Evolutionary conservation across 108 stramenopile genomes (phyloP).

Genomic region (Nannochloropsis gaditana): DNA sequence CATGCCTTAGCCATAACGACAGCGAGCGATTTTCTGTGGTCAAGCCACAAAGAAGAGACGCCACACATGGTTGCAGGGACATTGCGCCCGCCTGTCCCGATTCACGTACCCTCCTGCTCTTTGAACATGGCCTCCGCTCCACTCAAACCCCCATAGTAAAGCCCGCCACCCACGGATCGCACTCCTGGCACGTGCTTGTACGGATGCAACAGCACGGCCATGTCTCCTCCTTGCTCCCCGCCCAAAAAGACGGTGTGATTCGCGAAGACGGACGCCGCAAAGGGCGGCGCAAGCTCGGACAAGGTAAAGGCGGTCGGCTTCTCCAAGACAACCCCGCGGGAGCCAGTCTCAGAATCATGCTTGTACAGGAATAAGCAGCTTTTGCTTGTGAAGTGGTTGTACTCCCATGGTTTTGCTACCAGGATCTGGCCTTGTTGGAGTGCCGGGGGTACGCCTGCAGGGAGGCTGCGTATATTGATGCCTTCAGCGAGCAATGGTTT

Average conservation of each 20-base stretch:
- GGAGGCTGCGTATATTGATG: slow-evolving; percentile 5
- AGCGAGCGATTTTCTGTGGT: too few species aligned
- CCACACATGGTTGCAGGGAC: too few species aligned
- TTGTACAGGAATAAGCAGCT: background rate
- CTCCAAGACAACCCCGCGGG: background rate
- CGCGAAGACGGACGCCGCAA: background rate
- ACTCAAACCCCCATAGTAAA: background rate
- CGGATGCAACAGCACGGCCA: background rate
- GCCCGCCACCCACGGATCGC: background rate
- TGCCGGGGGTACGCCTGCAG: background rate
- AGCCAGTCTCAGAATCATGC: background rate
- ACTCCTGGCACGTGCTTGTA: background rate
- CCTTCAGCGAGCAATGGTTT: slow-evolving; percentile 2
- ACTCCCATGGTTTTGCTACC: background rate
- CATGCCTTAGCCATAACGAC: too few species aligned
- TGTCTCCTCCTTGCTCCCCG: slow-evolving; percentile 7
- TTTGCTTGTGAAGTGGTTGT: slow-evolving; percentile 20
- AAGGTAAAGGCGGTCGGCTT: background rate
- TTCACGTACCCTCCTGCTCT: background rate
- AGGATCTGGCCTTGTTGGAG: background rate
- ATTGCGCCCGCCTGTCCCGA: too few species aligned
- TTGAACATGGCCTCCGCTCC: background rate
- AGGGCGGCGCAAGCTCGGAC: background rate
- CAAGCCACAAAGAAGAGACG: too few species aligned
- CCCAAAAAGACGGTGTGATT: slow-evolving; percentile 12